These are phyloP conservation scores for Backusella sp. DNA, from an alignment of 192 early-diverging fungal genomes.

Conservation along the genomic window DNA sequence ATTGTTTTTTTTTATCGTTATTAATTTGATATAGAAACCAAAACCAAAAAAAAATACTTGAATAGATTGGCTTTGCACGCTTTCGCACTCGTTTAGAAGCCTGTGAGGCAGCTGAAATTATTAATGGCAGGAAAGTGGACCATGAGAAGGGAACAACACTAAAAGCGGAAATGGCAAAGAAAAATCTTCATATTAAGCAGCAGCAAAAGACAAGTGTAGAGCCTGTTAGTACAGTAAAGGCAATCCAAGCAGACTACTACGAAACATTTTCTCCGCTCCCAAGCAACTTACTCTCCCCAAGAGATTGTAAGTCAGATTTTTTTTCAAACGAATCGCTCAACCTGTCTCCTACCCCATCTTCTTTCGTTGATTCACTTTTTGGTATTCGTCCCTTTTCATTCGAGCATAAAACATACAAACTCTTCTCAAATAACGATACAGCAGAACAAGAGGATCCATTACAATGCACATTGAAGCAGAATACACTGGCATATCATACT, in stretches of 20 bases:
- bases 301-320: slow-evolving; percentile 21
- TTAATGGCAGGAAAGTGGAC: slow-evolving; percentile 88
- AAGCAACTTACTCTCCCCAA: slow-evolving; percentile 54
- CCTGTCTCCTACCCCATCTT: slow-evolving; percentile 31
- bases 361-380: slow-evolving; percentile 41
- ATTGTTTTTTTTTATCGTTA: no score
- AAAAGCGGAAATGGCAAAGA: slow-evolving; percentile 99
- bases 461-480: slow-evolving; percentile 46
- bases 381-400: slow-evolving; percentile 32
- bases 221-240: neutral
- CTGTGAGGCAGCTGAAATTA: slow-evolving; percentile 81
- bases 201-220: slow-evolving; percentile 36
- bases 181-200: slow-evolving; percentile 88
- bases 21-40: neutral
- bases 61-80: slow-evolving; percentile 97
- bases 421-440: neutral
- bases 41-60: neutral
- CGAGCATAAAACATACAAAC: slow-evolving; percentile 16
- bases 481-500: slow-evolving; percentile 36
- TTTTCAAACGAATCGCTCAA: neutral
- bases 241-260: slow-evolving; percentile 2
- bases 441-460: slow-evolving; percentile 31
- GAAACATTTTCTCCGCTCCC: slow-evolving; percentile 53
- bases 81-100: slow-evolving; percentile 91
- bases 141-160: slow-evolving; percentile 78